Conservation (phyloP, 139 green algal genomes). For the Pleodorina starrii region DNA sequence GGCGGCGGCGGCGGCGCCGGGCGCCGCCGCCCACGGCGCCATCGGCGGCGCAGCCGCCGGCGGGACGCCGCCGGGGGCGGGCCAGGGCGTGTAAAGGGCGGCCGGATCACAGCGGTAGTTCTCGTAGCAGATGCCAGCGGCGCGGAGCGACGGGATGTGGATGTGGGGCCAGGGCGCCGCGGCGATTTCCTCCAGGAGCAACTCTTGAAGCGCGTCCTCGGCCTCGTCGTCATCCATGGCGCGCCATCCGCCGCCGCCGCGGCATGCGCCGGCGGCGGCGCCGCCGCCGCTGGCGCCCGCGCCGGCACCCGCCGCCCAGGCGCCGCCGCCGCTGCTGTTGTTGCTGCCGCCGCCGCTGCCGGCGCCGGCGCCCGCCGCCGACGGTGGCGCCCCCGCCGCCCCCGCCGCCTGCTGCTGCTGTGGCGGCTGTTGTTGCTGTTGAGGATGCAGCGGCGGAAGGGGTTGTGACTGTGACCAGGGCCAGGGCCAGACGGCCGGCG, state of each 20-base stretch:
- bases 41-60: background rate
- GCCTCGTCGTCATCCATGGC: background rate
- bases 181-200: constrained; percentile 1
- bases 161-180: background rate
- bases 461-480: background rate
- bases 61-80: background rate
- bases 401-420: too few species aligned
- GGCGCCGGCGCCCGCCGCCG: background rate
- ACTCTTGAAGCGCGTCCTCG: background rate
- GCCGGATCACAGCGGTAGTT: background rate
- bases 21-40: background rate
- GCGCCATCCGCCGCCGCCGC: background rate
- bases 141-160: background rate
- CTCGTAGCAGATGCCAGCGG: background rate
- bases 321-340: background rate
- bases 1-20: background rate
- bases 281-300: background rate
- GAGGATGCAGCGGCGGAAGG: background rate
- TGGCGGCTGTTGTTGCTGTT: too few species aligned
- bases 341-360: background rate
- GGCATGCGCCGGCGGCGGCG: background rate
- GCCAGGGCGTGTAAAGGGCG: background rate
- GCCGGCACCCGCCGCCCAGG: background rate
- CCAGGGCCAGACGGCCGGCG: constrained; percentile 1
- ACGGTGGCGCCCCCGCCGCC: background rate